Conservation (phyloP, 257 asterid genomes). For the Nicotiana undulata region DNA sequence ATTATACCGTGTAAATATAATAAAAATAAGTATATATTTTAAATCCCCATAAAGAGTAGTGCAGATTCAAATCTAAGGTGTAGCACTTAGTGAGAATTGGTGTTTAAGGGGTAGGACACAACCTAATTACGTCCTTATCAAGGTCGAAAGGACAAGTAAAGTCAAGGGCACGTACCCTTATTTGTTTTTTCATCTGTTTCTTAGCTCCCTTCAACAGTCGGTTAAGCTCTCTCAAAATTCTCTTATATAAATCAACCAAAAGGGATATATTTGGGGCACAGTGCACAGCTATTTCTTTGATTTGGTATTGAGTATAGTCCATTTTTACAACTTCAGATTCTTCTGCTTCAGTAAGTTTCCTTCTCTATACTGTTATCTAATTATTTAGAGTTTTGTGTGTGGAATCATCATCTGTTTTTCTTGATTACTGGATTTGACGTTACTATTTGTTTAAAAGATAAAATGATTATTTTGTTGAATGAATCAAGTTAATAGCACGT, state of each 20-base stretch:
- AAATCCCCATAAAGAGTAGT: too few relatives aligned
- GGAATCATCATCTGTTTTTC: neutral
- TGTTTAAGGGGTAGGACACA: too few relatives aligned
- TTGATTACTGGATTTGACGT: neutral
- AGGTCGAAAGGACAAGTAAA: constrained; percentile 1
- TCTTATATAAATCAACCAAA: neutral
- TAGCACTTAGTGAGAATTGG: too few relatives aligned
- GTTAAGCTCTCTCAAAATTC: neutral
- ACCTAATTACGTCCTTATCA: neutral
- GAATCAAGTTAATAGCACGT: too few relatives aligned
- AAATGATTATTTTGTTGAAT: neutral
- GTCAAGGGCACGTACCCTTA: neutral
- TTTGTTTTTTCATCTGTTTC: neutral
- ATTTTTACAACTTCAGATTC: neutral
- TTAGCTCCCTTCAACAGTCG: neutral
- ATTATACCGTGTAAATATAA: too few relatives aligned
- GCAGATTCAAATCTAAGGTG: too few relatives aligned
- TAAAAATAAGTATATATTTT: too few relatives aligned
- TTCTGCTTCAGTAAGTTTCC: neutral
- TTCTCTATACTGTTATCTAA: neutral
- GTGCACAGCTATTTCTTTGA: neutral
- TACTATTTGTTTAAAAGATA: neutral
- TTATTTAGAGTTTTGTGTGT: neutral
- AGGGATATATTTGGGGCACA: neutral
- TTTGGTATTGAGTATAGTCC: too few relatives aligned